phyloP scores from a whole-genome alignment of 148 eudicot species.

The Cornus florida region DNA sequence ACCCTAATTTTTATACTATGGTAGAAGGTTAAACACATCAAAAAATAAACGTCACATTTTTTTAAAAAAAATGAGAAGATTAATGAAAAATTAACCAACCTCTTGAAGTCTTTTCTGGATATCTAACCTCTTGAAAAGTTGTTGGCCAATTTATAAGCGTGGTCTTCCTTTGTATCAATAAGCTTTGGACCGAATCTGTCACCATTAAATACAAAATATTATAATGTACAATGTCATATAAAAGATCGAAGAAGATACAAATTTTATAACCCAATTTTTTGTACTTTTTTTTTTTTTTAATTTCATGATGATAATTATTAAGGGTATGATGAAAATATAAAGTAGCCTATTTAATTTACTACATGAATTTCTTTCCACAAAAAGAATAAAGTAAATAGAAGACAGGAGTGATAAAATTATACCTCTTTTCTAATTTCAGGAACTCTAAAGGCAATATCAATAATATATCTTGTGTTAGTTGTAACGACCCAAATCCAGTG shows the following conservation, averaged over 20 bases:
- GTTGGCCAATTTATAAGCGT: conserved; percentile 60
- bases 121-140: conserved; percentile 49
- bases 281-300: too few species aligned
- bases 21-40: neutral
- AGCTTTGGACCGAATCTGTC: conserved; percentile 68
- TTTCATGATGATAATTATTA: too few species aligned
- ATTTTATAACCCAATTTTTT: too few species aligned
- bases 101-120: conserved; percentile 67
- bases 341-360: too few species aligned
- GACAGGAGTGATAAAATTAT: neutral
- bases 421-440: conserved; percentile 66
- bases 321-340: too few species aligned
- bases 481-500: too few species aligned
- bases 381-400: too few species aligned
- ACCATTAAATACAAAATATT: neutral
- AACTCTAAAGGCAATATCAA: conserved; percentile 70
- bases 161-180: conserved; percentile 80
- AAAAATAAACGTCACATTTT: too few species aligned
- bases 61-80: neutral
- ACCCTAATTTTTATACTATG: neutral
- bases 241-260: too few species aligned
- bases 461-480: conserved; percentile 62
- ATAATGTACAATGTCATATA: too few species aligned
- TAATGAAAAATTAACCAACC: conserved; percentile 31
- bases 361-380: too few species aligned